Percentiles rank a stretch among this genome's conserved stretches.
phyloP scores from a whole-genome alignment of 495 filamentous ascomycete species.

The Filosporella fistucella region DNA sequence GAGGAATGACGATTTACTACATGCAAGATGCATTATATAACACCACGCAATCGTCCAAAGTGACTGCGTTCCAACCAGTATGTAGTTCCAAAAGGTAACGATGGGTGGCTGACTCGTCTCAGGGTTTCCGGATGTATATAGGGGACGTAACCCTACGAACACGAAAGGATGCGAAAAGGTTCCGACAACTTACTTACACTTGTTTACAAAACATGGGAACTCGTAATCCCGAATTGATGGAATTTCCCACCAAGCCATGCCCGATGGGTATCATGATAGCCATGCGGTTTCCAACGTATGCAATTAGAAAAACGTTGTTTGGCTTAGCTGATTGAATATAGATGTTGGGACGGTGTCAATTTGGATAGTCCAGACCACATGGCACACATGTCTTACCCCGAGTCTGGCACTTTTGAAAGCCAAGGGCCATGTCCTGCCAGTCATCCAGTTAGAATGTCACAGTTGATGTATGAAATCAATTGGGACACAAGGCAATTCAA shows the following conservation, averaged over 20 bases:
- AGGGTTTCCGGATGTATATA: conserved; percentile 71
- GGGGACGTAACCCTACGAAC: conserved; percentile 51
- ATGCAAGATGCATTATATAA: conserved; percentile 20
- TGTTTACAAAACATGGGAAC: conserved; percentile 16
- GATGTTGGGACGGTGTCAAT: conserved; percentile 82
- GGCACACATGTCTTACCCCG: conserved; percentile 52
- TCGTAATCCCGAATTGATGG: conserved; percentile 37
- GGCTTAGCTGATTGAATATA: too few species aligned
- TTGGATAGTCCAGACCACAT: too few species aligned
- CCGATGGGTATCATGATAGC: conserved; percentile 62
- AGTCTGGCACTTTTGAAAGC: conserved; percentile 29
- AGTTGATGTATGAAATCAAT: conserved; percentile 55
- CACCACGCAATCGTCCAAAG: conserved; percentile 28
- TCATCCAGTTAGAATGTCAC: conserved; percentile 51
- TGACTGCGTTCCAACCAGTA: conserved; percentile 35
- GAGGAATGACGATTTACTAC: conserved; percentile 47
- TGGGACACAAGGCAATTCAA: conserved; percentile 47
- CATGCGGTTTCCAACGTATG: conserved; percentile 81
- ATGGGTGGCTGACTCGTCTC: too few species aligned
- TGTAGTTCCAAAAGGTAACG: conserved; percentile 1
- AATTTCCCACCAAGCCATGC: conserved; percentile 50
- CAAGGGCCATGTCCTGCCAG: conserved; percentile 39
- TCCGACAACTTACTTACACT: conserved; percentile 33
- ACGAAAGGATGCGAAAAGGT: conserved; percentile 29
- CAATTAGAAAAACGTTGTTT: too few species aligned